Conservation (phyloP, 257 asterid genomes). For the Solanum sitiens region DNA sequence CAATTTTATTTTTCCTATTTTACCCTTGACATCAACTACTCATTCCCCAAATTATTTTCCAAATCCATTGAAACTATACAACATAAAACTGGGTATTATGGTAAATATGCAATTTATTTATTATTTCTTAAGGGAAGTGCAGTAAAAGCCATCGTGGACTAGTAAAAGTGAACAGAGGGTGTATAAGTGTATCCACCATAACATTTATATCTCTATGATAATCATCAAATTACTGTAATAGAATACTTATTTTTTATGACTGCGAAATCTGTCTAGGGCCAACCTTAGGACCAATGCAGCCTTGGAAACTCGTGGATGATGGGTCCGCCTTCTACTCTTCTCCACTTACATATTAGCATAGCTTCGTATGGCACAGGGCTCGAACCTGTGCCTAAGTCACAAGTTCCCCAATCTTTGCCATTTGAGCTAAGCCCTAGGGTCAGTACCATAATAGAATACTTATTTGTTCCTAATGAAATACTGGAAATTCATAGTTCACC, state of each 20-base stretch:
- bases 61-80: neutral
- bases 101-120: neutral
- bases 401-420: neutral
- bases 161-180: neutral
- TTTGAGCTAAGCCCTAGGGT: neutral
- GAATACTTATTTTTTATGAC: neutral
- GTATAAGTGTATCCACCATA: neutral
- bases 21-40: neutral
- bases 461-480: neutral
- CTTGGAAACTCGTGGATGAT: neutral
- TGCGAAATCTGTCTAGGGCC: neutral
- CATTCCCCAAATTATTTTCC: neutral
- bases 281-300: neutral
- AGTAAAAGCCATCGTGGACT: neutral
- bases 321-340: neutral
- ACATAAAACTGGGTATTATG: neutral
- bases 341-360: neutral
- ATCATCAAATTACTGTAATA: neutral
- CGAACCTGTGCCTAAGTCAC: neutral
- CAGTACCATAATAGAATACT: too few relatives aligned
- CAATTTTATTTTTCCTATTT: neutral
- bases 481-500: neutral
- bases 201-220: neutral
- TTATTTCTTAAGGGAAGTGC: neutral
- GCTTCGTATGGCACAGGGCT: neutral